phyloP scores from a whole-genome alignment of 2,329 filamentous ascomycete genomes.

The Claviceps spartinae region DNA sequence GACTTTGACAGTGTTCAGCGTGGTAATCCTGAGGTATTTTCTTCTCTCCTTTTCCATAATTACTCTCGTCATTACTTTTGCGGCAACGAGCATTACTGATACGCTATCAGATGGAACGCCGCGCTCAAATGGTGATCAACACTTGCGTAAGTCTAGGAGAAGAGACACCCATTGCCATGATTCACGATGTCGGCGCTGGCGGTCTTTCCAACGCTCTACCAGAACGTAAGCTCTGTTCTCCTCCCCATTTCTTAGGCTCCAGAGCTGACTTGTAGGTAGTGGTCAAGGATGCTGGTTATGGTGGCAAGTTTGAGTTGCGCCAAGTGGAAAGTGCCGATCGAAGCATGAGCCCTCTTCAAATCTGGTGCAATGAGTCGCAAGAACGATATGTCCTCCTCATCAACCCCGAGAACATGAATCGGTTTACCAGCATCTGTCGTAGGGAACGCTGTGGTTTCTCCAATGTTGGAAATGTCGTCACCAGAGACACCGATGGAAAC shows the following conservation, averaged over 20 bases:
- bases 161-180: conserved; percentile 85
- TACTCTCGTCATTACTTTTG: not conserved
- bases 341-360: conserved; percentile 89
- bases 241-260: not conserved
- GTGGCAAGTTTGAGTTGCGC: conserved; percentile 85
- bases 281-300: conserved; percentile 81
- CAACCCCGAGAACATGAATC: conserved; percentile 66
- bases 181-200: conserved; percentile 93
- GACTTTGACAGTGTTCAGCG: conserved; percentile 96
- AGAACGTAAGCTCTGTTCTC: conserved; percentile 32
- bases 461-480: conserved; percentile 66
- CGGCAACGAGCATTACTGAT: not conserved
- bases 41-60: not conserved
- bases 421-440: conserved; percentile 54
- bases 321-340: conserved; percentile 83
- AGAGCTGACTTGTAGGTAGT: conserved; percentile 23
- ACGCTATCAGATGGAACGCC: conserved; percentile 55
- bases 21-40: conserved; percentile 64
- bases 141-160: conserved; percentile 74
- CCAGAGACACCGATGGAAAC: conserved; percentile 46
- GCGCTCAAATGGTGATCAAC: conserved; percentile 97
- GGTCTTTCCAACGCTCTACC: conserved; percentile 65
- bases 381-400: conserved; percentile 91
- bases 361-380: conserved; percentile 96
- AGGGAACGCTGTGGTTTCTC: conserved; percentile 89